Percentiles rank a stretch among this genome's conserved stretches.
Conservation (phyloP, 2,329 filamentous ascomycete genomes). For the Macrophomina tecta region DNA sequence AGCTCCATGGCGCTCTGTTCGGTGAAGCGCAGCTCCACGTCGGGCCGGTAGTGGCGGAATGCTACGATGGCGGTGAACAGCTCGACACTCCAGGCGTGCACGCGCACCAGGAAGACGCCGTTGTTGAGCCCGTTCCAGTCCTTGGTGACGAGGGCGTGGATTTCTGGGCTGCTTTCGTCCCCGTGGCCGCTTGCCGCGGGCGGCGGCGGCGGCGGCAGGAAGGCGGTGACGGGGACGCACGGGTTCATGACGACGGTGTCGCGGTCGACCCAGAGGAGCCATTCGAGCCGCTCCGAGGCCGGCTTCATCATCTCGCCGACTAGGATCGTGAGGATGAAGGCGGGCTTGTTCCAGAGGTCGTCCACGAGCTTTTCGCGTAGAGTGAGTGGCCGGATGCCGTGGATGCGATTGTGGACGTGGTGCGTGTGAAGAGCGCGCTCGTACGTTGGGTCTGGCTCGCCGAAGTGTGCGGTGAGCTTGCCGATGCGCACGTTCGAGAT, state of each 20-base stretch:
- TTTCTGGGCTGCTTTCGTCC: neutral
- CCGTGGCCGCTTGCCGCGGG: constrained; percentile 27
- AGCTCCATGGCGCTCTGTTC: constrained; percentile 52
- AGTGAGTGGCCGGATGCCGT: constrained; percentile 51
- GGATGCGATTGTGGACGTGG: constrained; percentile 46
- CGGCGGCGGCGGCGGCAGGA: constrained; percentile 41
- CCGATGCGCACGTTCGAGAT: neutral
- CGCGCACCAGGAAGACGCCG: constrained; percentile 50
- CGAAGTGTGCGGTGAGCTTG: neutral
- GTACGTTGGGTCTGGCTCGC: constrained; percentile 39
- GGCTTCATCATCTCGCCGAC: constrained; percentile 48
- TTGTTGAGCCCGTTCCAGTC: constrained; percentile 53
- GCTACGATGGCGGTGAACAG: constrained; percentile 49
- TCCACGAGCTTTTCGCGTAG: constrained; percentile 50
- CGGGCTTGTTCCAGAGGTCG: constrained; percentile 53
- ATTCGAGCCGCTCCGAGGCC: constrained; percentile 47
- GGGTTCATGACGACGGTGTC: constrained; percentile 54
- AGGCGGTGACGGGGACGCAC: constrained; percentile 48
- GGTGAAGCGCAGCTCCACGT: constrained; percentile 43
- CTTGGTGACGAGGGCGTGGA: constrained; percentile 41
- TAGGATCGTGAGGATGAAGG: constrained; percentile 50
- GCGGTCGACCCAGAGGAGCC: constrained; percentile 54
- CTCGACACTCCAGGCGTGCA: constrained; percentile 47
- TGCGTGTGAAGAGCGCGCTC: constrained; percentile 51
- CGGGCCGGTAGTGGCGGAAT: constrained; percentile 48